Base-by-base conservation (phyloP, 306 rosid genomes). In the Cercis canadensis region DNA sequence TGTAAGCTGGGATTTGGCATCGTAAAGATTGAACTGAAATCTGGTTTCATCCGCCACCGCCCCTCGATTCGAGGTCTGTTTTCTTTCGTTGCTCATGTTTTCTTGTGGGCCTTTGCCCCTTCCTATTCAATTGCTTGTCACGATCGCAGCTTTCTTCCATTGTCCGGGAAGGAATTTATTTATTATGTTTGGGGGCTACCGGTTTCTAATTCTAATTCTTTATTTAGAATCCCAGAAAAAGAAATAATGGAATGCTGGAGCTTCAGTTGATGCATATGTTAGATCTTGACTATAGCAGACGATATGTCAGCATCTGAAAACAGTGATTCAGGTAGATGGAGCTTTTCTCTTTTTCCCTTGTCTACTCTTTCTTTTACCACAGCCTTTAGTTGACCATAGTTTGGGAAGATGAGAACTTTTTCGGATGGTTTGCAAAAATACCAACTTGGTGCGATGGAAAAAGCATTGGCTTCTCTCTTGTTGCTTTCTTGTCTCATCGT, bases 391-490 rank as follows among this genome's bases (percentile, higher is more conserved):
- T 8, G 8, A 46, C 16, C 5, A 46, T 3, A 10, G 17, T 46
- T 45, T 73, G 60, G 50, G 36, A 50, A 54, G 57, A 65, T 76
- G 46, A 39, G 11, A 67, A 24, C 60, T 54, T 74, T 65, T 10
- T 34, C 5, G 39, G 33, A 40, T 50, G 76, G n/a, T 54, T 62
- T 54, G 9, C 62, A 57, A 55, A 56, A 18, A 2, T 45, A 24
- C 32, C 45, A 46, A 29, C 59, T 69, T 70, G 80, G 19, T 50
- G 77, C 76, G 53, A 84, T 87, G 92, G 85, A 36, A 55, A 78
- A 74, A 72, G 88, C 88, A 46, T 56, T 84, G 75, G 78, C 83
- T 64, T 80, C 74, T 79, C 64, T 71, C 13, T 72, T 78, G 40
- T 51, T 64, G 61, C 31, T 69, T 72, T 67, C 43, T 39, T 66